Base-by-base conservation (phyloP, 305 asterid genomes). In the Plantago lanceolata region DNA sequence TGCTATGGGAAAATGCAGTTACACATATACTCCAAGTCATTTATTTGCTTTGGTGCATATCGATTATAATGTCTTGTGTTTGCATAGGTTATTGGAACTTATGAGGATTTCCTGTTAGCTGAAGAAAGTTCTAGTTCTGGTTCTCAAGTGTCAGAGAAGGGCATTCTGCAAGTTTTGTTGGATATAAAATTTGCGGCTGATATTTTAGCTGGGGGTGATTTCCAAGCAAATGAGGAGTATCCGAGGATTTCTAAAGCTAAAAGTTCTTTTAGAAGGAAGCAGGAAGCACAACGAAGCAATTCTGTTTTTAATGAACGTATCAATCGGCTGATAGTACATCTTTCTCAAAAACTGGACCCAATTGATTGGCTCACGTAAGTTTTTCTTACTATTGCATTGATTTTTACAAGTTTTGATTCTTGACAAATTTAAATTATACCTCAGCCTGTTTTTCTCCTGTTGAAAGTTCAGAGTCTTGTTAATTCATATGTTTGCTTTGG, bases 331-430 rank as follows among this genome's bases (percentile, higher is more conserved):
- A 73, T 84, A 21, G 73, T 79, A 74, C 84, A 75, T 68, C 83
- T 94, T 54, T 82, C 95, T 31, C 88, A 86, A 61, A 82, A 78
- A 68, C 76, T 94, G 79, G 99, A 94, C 76, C 99, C 96, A 69
- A 93, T 93, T 45, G 97, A 93, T 71, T 93, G 99, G 99, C 96
- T 84, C 72, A 93, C 96, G 96, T 93, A 90, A 75, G 97, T 79
- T 33, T 31, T 33, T 33, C 9, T 33, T 5, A 33, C 40, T 33
- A 33, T 33, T 33, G 8, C 9, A 1, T 33, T 33, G 40, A 75
- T 75, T 69, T 48, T 65, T 68, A 47, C 43, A 63, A 44, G 48
- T 65, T 18, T 49, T 57, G 43, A 59, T 29, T 50, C 18, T 29
- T 19, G n/a, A 59, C 19, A 59, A 59, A n/a, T 1, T 6, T 35